Evolutionary conservation across 1,284 basidiomycete genomes (phyloP).

Genomic region (Austroboletus niveus): DNA sequence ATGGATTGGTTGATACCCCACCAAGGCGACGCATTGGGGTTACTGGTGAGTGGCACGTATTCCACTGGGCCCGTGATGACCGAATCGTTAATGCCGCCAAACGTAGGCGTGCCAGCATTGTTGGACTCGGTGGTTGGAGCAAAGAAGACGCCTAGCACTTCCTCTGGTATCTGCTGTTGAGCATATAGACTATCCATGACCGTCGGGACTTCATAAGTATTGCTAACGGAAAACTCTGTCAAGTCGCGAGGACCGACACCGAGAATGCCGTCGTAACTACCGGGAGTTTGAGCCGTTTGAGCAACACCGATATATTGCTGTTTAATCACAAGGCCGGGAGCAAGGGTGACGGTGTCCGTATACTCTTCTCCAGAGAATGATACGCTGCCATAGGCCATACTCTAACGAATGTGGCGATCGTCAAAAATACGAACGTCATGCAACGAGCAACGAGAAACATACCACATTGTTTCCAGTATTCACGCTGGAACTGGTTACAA

Average conservation of each 20-base stretch:
- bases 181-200: conserved; percentile 44
- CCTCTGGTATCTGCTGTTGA: conserved; percentile 41
- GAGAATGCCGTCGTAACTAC: conserved; percentile 52
- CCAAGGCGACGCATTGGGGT: conserved; percentile 43
- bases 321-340: conserved; percentile 41
- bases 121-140: conserved; percentile 36
- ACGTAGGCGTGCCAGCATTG: conserved; percentile 44
- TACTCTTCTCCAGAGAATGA: conserved; percentile 52
- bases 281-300: conserved; percentile 39
- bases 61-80: conserved; percentile 45
- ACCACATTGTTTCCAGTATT: conserved; percentile 43
- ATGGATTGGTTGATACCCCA: conserved; percentile 58
- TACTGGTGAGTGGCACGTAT: conserved; percentile 51
- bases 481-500: conserved; percentile 40
- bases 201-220: conserved; percentile 34
- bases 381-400: conserved; percentile 53
- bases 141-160: conserved; percentile 52
- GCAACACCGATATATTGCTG: conserved; percentile 58
- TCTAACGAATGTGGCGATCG: not conserved
- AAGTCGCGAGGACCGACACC: conserved; percentile 57
- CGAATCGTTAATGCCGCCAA: conserved; percentile 46
- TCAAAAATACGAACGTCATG: no score
- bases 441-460: not conserved
- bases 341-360: conserved; percentile 48
- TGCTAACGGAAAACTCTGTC: conserved; percentile 37